Evolutionary conservation across 2,329 filamentous ascomycete species (phyloP), one percentile per base, ranked within the genome.

Genomic region (Botrytis fragariae): DNA sequence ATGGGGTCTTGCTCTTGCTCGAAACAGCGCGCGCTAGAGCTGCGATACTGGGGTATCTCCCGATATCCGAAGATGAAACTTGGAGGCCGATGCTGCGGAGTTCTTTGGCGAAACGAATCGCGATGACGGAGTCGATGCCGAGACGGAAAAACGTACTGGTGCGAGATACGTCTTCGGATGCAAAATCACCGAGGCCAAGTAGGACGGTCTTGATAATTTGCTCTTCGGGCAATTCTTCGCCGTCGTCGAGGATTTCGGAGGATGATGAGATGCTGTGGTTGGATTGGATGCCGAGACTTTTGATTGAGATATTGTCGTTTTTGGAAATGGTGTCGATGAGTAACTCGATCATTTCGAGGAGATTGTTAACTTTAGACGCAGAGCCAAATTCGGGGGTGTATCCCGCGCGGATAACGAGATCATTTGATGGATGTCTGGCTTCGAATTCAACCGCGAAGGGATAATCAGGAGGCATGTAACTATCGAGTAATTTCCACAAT

Each of bases 51-150:
- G 84, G 82, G 68, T 84, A 79, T 3, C 74, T 69, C 77, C 86
- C 85, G n/a, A 85, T 81, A 63, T 84, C 81, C 7, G 81, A 79
- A 4, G 86, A 84, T 0, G 80, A 81, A 3, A 85, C 74, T 20
- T 76, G 77, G 22, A 82, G 73, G 1, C 81, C 81, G 7, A 39
- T 51, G 37, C 12, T 10, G 63, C 75, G 59, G 9, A 74, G 60
- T 35, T 51, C 80, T 35, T 85, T 83, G 0, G 87, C 85, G 7
- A 87, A 75, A 57, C 83, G 85, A 78, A 83, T 84, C 1, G 81
- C 80, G 14, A 74, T 70, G 0, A 82, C 73, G 0, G 81, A 82
- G 68, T 81, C 80, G n/a, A 81, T 81, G 14, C 81, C 80, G 1
- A 82, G 74, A 12, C 74, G 74, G 74, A 82, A 82, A 77, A 84